Evolutionary conservation across 2,329 filamentous ascomycete genomes (phyloP), one percentile per base, ranked within the genome.

Genomic region (Ceratocystiopsis sp.): DNA sequence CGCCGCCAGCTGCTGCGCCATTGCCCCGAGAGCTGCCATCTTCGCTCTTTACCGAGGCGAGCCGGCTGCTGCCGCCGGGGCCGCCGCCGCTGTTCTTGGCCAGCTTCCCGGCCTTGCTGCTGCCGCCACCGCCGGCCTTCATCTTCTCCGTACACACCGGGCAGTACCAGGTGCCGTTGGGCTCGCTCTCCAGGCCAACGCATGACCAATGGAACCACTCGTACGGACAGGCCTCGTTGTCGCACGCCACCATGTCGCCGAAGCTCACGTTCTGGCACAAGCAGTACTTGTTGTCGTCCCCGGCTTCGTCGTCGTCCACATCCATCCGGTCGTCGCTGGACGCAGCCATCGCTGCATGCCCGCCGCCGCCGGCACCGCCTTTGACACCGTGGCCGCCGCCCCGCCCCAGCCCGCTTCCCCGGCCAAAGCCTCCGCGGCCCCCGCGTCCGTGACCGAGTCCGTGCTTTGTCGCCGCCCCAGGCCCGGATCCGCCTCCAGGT

Each of bases 161-260:
- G 51, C 77, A 81, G 55, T 72, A 80, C 77, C 77, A 81, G 19
- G 68, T 76, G 32, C 77, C 77, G 44, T 72, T 73, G 9, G 77
- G 77, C 56, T 80, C 76, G 52, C 71, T 78, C 59, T 77, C 79
- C 32, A 81, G 65, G 17, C 75, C 74, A 41, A 81, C 77, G 52
- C 77, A 81, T 37, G 67, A 76, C 80, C 83, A 91, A 61, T 91
- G 84, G 59, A 91, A 91, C 84, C 84, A 91, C 62, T 91, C 83
- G 55, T 75, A 83, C 39, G 78, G 76, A 60, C 84, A 91, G 50
- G 78, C 71, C 45, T 81, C 76, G 58, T 89, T 89, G 64, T 91
- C 84, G 63, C 84, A 91, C 29, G 82, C 84, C 49, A 91, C 83
- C 84, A 91, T 91, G 55, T 89, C 80, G 48, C 84, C 84, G 55